A percentile compares a stretch with the other conserved stretches of the same genome.
Evolutionary conservation across 2,329 filamentous ascomycete genomes (phyloP).

Genomic region (Phaeosphaeria sp.): DNA sequence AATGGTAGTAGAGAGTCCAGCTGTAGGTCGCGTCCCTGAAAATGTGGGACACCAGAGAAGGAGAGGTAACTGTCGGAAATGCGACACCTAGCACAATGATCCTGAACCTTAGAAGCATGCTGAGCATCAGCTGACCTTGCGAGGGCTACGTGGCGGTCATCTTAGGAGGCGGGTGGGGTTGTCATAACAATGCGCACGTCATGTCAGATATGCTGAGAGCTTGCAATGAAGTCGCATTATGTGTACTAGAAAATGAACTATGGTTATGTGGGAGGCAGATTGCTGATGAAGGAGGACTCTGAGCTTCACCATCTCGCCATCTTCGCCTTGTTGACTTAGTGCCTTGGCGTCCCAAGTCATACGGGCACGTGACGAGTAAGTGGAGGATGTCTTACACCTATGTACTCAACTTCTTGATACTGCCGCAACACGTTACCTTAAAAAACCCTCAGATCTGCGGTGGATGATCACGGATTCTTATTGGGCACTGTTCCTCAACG

Average conservation of each 20-base stretch:
- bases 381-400: too few relatives aligned
- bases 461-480: too few relatives aligned
- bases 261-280: not conserved
- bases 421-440: too few relatives aligned
- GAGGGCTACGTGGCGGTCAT: not conserved
- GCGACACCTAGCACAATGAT: not conserved
- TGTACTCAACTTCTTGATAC: too few relatives aligned
- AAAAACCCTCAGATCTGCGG: too few relatives aligned
- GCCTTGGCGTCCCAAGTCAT: not conserved
- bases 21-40: not conserved
- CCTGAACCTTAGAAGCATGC: not conserved
- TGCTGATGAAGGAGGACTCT: not conserved
- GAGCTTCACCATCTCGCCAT: not conserved
- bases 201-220: not conserved
- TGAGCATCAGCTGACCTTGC: not conserved
- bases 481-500: too few relatives aligned
- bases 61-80: not conserved
- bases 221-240: not conserved
- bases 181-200: not conserved
- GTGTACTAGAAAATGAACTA: not conserved
- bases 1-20: not conserved
- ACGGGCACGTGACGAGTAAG: too few relatives aligned
- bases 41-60: not conserved
- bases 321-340: not conserved
- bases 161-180: not conserved